Conservation (phyloP, 306 rosid genomes). For the Neltuma alba region DNA sequence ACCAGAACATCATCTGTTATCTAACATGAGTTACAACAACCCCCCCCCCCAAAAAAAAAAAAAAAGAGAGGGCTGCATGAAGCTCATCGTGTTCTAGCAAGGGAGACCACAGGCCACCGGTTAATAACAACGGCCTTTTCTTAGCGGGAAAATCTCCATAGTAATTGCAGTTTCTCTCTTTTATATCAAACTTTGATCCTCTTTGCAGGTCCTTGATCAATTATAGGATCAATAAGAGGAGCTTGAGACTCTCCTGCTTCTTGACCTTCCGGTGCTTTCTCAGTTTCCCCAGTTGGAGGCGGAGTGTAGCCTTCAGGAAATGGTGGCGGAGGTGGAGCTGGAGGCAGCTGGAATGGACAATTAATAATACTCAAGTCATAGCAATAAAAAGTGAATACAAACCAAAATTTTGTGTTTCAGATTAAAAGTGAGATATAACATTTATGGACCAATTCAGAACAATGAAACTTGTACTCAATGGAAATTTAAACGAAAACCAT, state of each 20-base stretch:
- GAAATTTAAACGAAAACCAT: background rate
- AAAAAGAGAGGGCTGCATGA: background rate
- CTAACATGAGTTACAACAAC: background rate
- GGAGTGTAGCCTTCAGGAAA: constrained; percentile 90
- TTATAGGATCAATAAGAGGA: constrained; percentile 75
- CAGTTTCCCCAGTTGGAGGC: constrained; percentile 54
- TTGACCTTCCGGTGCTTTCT: constrained; percentile 69
- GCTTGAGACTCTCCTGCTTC: constrained; percentile 68
- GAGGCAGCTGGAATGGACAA: constrained; percentile 62
- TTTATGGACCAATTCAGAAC: constrained; percentile 22
- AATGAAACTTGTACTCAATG: background rate
- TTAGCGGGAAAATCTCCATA: constrained; percentile 8
- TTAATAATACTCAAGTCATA: constrained; percentile 22
- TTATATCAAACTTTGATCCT: constrained; percentile 67
- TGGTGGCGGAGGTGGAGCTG: constrained; percentile 87
- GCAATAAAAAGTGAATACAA: constrained; percentile 6
- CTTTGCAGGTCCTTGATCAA: constrained; percentile 91
- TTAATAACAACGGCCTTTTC: constrained; percentile 16
- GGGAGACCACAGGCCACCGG: background rate
- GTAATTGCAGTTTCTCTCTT: constrained; percentile 4
- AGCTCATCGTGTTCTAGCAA: constrained; percentile 3
- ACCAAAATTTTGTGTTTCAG: background rate
- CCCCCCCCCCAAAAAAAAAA: too few relatives aligned
- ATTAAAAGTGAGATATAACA: constrained; percentile 1
- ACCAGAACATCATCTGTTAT: constrained; percentile 1